Conservation (phyloP, 352 stramenopile genomes). For the Phytophthora palmivora region DNA sequence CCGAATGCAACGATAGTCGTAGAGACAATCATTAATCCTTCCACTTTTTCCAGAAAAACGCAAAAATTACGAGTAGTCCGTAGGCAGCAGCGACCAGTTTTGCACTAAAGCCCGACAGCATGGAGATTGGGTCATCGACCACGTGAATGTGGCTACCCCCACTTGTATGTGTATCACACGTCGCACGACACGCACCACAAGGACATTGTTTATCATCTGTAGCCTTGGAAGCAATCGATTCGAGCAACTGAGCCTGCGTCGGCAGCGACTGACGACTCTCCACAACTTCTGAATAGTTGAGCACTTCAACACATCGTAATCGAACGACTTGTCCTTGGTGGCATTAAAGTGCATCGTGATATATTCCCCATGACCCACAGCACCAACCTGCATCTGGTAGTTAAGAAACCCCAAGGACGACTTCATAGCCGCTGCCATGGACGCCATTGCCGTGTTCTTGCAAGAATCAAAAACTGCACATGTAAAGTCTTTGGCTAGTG, state of each 20-base stretch:
- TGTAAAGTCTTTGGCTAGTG: constrained; percentile 72
- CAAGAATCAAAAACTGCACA: constrained; percentile 87
- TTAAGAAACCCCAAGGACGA: constrained; percentile 89
- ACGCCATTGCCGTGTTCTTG: constrained; percentile 86
- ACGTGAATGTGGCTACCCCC: constrained; percentile 55
- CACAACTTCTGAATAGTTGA: constrained; percentile 78
- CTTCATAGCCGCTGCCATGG: constrained; percentile 75
- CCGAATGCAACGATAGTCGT: neutral
- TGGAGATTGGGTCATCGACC: constrained; percentile 71
- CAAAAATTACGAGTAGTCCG: constrained; percentile 46
- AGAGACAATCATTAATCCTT: constrained; percentile 32
- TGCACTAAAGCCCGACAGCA: constrained; percentile 68
- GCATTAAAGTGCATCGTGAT: constrained; percentile 79
- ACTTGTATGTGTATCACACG: constrained; percentile 61
- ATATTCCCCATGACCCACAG: constrained; percentile 89
- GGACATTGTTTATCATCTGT: constrained; percentile 73
- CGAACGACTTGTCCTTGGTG: constrained; percentile 49
- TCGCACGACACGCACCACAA: constrained; percentile 71
- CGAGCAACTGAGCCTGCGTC: constrained; percentile 67
- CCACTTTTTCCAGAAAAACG: constrained; percentile 53
- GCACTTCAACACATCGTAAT: constrained; percentile 71
- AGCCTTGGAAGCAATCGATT: constrained; percentile 62
- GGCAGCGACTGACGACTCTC: constrained; percentile 48
- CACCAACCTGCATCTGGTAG: constrained; percentile 90
- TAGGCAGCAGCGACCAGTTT: constrained; percentile 71